Evolutionary conservation across 371 early-diverging fungal species (phyloP), one percentile per base, ranked within the genome.

Genomic region (Synchytrium microbalum): DNA sequence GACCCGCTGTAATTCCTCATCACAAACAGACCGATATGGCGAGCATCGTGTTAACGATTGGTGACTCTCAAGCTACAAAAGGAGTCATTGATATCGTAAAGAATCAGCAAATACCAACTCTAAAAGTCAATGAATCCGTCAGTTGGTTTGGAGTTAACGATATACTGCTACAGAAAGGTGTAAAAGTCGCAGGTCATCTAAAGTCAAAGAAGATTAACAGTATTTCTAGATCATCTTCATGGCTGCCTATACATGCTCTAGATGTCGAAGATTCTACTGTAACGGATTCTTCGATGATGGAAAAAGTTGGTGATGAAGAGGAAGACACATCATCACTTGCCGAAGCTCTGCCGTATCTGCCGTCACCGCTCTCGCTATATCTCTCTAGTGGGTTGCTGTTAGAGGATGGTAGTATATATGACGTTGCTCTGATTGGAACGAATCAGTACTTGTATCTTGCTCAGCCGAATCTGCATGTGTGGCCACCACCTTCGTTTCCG

Each of bases 251-350:
- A 46, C 19, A 66, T 3, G 52, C 57, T n/a, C 66, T 62, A 8
- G 24, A 3, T n/a, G 69, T 66, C 58, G 30, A 54, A 1, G 80
- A 79, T 59, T 59, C 68, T 8, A 75, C 81, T 8, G 74, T 70
- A 31, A 64, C 63, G 25, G 77, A 72, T 63, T 57, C 60, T n/a
- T 71, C 77, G n/a, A 70, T 79, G 19, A 67, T 29, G 56, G 8
- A 8, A 24, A 13, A 56, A 13, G 24, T 26, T 29, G 56, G 24
- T 26, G 29, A 29, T 13, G 56, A 56, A 83, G 14, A 79, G 80
- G 63, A 76, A 79, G 61, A 79, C 80, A 32, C 80, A 81, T 1
- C 82, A 75, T 68, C 83, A 83, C 66, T 83, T 83, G 59, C 65
- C 82, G 13, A 74, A 79, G 64, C 70, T 83, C 68, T 10, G 60